These are phyloP conservation scores for Onygenales sp. DNA, from an alignment of 2,329 filamentous ascomycete species.

Conservation along the genomic window DNA sequence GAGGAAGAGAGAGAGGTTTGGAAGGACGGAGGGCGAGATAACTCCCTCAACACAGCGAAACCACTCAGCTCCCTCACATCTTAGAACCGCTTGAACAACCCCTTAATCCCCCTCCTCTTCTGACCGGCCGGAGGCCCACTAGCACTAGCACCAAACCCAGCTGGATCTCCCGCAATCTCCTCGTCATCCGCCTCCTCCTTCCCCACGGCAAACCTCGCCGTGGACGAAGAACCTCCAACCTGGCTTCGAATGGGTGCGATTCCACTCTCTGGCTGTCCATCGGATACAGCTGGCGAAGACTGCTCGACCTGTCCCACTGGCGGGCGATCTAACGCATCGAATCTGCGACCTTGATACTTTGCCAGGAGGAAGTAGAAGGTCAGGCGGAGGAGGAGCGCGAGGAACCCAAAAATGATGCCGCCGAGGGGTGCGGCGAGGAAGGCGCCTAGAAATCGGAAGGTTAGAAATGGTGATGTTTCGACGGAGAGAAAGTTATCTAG, in stretches of 20 bases:
- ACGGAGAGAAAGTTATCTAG: neutral
- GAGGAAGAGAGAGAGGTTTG: too few relatives aligned
- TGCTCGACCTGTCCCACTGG: constrained; percentile 23
- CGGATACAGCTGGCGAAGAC: neutral
- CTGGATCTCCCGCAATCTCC: neutral
- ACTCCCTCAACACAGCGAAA: too few relatives aligned
- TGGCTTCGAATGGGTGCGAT: neutral
- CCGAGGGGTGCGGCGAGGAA: constrained; percentile 73
- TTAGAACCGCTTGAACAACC: too few relatives aligned
- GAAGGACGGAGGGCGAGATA: too few relatives aligned
- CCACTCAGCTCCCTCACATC: too few relatives aligned
- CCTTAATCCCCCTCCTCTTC: neutral
- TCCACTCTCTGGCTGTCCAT: neutral
- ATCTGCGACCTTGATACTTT: constrained; percentile 50
- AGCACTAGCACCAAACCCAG: neutral
- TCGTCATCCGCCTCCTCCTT: neutral
- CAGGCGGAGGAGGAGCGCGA: constrained; percentile 52
- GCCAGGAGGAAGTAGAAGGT: constrained; percentile 49
- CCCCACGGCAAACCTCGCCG: too few relatives aligned
- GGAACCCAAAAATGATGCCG: constrained; percentile 60
- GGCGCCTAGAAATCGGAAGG: constrained; percentile 36
- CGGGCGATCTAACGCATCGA: constrained; percentile 55
- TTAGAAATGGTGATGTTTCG: neutral
- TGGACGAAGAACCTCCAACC: too few relatives aligned
- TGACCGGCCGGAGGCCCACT: neutral